Conservation (phyloP, 2,329 filamentous ascomycete genomes). For the Epichloe baconii region DNA sequence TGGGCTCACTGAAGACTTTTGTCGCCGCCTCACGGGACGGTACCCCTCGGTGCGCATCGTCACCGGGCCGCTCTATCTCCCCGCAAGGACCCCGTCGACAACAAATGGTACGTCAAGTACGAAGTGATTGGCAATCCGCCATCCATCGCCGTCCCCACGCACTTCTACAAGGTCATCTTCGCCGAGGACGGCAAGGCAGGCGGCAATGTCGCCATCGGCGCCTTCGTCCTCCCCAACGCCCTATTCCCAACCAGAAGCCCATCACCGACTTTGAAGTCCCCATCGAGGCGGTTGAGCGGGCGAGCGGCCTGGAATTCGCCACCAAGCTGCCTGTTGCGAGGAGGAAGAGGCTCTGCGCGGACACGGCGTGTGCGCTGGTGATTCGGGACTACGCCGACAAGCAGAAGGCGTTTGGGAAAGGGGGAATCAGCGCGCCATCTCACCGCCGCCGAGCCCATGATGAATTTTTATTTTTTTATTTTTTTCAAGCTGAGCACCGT, state of each 20-base stretch:
- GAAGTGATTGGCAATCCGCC: conserved; percentile 92
- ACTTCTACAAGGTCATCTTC: conserved; percentile 99
- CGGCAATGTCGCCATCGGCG: conserved; percentile 75
- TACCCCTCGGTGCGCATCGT: conserved; percentile 87
- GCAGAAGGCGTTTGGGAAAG: conserved; percentile 44
- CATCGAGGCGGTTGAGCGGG: conserved; percentile 80
- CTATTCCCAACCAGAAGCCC: conserved; percentile 76
- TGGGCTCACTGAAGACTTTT: conserved; percentile 98
- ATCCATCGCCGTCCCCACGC: conserved; percentile 89
- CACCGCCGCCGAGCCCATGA: conserved; percentile 3
- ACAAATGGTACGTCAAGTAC: conserved; percentile 91
- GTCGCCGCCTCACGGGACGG: conserved; percentile 61
- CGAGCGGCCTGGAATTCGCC: conserved; percentile 85
- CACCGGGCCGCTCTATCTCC: conserved; percentile 87
- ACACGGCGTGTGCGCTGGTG: conserved; percentile 71
- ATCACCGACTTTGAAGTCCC: conserved; percentile 90
- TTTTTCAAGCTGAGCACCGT: too few relatives aligned
- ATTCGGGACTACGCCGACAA: conserved; percentile 63
- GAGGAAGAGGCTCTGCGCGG: conserved; percentile 69
- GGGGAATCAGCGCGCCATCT: conserved; percentile 11
- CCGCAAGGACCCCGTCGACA: conserved; percentile 64
- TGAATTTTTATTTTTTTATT: too few relatives aligned
- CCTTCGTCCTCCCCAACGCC: conserved; percentile 91
- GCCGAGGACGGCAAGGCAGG: conserved; percentile 64
- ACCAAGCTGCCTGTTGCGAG: conserved; percentile 60